These are phyloP conservation scores for Debaryomycetaceae sp. DNA, from an alignment of 1,139 yeast species.

Conservation along the genomic window DNA sequence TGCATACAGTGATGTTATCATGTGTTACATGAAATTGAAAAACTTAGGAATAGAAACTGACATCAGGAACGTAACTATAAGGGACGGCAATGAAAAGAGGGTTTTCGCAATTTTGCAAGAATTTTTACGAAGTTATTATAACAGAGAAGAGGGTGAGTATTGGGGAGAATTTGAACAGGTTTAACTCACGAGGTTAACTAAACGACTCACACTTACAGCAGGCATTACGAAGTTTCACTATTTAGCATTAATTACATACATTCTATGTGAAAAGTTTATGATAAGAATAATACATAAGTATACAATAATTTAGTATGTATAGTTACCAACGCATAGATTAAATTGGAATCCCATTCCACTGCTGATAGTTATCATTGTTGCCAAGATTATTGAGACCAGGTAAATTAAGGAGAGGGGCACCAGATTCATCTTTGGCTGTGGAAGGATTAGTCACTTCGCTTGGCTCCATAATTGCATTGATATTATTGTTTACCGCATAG, in stretches of 20 bases:
- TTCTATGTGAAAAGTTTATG: too few species aligned
- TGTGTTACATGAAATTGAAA: constrained; percentile 38
- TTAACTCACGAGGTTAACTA: too few species aligned
- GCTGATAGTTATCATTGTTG: constrained; percentile 4
- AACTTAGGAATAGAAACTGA: constrained; percentile 45
- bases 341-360: background rate
- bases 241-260: too few species aligned
- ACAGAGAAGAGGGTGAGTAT: background rate
- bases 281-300: too few species aligned
- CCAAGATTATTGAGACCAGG: constrained; percentile 24
- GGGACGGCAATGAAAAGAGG: background rate
- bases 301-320: too few species aligned
- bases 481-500: constrained; percentile 63
- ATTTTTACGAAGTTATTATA: constrained; percentile 1
- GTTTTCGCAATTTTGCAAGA: constrained; percentile 7
- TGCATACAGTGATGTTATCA: constrained; percentile 25
- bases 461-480: constrained; percentile 53
- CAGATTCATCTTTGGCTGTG: constrained; percentile 6
- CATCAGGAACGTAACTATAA: constrained; percentile 10
- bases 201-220: too few species aligned
- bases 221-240: too few species aligned
- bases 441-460: constrained; percentile 11
- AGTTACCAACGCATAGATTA: background rate
- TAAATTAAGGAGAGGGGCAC: constrained; percentile 12
- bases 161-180: background rate